Evolutionary conservation across 805 yeast species (phyloP).

Genomic region (Sugiyamaella smithiae): DNA sequence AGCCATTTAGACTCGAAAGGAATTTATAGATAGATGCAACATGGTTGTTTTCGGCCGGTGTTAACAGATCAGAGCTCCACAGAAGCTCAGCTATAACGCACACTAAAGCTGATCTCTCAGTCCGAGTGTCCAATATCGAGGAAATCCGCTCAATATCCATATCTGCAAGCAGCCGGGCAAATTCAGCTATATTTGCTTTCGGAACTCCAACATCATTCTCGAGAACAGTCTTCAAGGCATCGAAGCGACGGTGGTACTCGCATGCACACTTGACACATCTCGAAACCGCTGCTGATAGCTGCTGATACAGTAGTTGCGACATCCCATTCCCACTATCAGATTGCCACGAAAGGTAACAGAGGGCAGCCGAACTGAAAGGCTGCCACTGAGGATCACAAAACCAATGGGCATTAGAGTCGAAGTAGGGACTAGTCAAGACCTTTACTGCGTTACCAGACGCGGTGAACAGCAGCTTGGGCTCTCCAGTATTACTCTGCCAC

Average conservation of each 20-base stretch:
- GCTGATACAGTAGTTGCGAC: background rate
- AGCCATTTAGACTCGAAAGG: too few species aligned
- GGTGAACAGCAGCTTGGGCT: slow-evolving; percentile 2
- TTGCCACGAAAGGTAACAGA: background rate
- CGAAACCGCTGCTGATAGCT: background rate
- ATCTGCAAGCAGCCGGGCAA: background rate
- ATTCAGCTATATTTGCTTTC: background rate
- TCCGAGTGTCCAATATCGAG: background rate
- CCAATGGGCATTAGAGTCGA: background rate
- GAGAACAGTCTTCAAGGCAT: background rate
- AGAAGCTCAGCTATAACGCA: background rate
- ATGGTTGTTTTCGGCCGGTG: background rate
- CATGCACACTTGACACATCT: background rate
- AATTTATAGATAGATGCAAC: too few species aligned
- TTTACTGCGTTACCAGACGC: slow-evolving; percentile 2
- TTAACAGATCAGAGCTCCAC: background rate
- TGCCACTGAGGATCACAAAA: slow-evolving; percentile 1
- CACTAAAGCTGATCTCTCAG: background rate
- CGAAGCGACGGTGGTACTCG: background rate
- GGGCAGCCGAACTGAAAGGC: background rate
- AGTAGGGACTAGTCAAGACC: background rate
- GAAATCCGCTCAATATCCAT: background rate
- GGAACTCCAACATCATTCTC: background rate
- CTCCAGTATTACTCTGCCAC: background rate
- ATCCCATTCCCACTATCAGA: background rate